Evolutionary conservation across 306 rosid genomes (phyloP).

Genomic region (Betula pendula): DNA sequence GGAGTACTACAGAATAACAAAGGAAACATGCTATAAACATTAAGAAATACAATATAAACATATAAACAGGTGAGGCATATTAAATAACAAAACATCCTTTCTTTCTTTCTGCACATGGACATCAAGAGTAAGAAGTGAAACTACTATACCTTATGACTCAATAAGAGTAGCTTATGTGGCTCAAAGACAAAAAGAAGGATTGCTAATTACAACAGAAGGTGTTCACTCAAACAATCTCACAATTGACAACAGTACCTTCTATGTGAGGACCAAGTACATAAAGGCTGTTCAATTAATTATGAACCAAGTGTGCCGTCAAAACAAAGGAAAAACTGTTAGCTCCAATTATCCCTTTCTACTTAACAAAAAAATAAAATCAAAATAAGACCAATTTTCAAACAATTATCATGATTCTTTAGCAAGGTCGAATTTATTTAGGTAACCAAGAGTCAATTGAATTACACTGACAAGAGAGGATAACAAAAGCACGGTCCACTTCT

Average conservation of each 20-base stretch:
- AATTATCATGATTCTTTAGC: not conserved
- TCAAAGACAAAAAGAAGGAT: not conserved
- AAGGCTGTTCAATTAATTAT: not conserved
- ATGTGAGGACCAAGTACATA: not conserved
- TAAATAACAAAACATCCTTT: not conserved
- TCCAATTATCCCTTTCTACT: not conserved
- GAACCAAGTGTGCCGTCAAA: not conserved
- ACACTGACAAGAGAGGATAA: not conserved
- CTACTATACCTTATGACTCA: not conserved
- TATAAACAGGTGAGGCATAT: not conserved
- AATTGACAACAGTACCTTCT: not conserved
- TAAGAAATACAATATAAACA: not conserved
- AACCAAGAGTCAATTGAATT: not conserved
- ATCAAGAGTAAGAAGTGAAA: not conserved
- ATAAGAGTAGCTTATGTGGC: not conserved
- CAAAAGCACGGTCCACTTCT: not conserved
- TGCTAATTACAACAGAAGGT: not conserved
- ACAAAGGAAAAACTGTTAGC: not conserved
- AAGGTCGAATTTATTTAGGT: not conserved
- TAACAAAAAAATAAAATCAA: not conserved
- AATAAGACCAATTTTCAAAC: not conserved
- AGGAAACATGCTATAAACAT: not conserved
- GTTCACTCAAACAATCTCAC: not conserved
- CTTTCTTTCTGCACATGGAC: not conserved
- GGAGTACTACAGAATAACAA: not conserved